Evolutionary conservation across 2,329 filamentous ascomycete species (phyloP).

Genomic region (Scedosporium apiospermum): DNA sequence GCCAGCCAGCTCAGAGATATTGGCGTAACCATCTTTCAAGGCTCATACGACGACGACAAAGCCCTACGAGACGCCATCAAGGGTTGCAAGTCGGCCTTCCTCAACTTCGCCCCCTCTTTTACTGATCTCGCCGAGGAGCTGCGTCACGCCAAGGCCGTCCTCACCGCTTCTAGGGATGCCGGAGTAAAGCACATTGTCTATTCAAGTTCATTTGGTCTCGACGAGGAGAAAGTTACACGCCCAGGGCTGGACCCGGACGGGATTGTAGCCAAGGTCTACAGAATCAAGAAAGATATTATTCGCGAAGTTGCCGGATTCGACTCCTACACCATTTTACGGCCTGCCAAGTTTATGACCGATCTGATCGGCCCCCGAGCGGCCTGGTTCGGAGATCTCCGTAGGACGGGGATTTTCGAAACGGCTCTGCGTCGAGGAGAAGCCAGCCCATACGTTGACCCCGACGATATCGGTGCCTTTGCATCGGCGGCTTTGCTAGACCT

Average conservation of each 20-base stretch:
- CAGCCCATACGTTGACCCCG: conserved; percentile 44
- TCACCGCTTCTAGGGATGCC: conserved; percentile 25
- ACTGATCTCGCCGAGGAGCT: conserved; percentile 19
- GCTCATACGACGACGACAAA: neutral
- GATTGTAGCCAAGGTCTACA: conserved; percentile 19
- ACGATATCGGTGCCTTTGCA: conserved; percentile 37
- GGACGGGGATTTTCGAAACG: conserved; percentile 25
- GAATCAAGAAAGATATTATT: conserved; percentile 33
- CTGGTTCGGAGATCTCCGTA: conserved; percentile 16
- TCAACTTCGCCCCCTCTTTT: conserved; percentile 17
- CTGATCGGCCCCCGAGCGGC: conserved; percentile 21
- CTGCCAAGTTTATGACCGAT: conserved; percentile 42
- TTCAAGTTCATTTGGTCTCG: conserved; percentile 22
- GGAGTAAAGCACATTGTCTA: conserved; percentile 28
- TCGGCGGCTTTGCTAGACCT: conserved; percentile 32
- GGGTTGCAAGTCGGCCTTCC: neutral
- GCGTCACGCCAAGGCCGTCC: conserved; percentile 19
- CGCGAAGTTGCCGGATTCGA: conserved; percentile 26
- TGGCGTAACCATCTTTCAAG: neutral
- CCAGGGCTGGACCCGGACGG: conserved; percentile 15
- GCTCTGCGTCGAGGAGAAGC: conserved; percentile 22
- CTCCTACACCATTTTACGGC: conserved; percentile 38
- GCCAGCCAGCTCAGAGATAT: neutral
- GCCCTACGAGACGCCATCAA: neutral
- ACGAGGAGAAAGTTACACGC: conserved; percentile 16